A percentile compares a stretch with the other conserved stretches of the same genome.
Conservation (phyloP, 108 stramenopile genomes). For the Pseudonitzschia multistriata region DNA sequence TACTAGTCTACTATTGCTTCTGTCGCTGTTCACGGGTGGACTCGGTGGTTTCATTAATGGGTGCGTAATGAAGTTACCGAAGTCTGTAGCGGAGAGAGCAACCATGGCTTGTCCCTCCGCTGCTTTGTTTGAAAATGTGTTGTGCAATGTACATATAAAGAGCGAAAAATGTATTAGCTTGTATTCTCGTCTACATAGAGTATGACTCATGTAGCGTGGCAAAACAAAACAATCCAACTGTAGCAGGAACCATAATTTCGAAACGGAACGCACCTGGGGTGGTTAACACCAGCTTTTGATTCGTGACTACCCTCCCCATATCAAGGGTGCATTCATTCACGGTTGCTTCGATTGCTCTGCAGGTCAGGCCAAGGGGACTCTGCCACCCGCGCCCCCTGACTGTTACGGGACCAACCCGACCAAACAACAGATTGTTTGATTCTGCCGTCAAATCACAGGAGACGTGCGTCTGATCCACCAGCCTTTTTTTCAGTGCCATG, state of each 20-base stretch:
- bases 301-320: conserved; percentile 30
- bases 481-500: conserved; percentile 44
- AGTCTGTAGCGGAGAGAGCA: conserved; percentile 49
- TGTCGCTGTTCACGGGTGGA: neutral
- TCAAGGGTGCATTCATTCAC: conserved; percentile 53
- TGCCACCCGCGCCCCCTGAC: conserved; percentile 55
- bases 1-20: conserved; percentile 10
- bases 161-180: neutral
- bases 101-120: conserved; percentile 54
- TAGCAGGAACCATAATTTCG: neutral
- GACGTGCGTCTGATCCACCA: conserved; percentile 45
- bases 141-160: too few relatives aligned
- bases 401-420: conserved; percentile 52
- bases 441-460: conserved; percentile 47
- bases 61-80: conserved; percentile 62
- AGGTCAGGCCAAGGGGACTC: conserved; percentile 45
- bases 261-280: conserved; percentile 36
- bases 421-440: conserved; percentile 28
- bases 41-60: conserved; percentile 48
- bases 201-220: too few relatives aligned
- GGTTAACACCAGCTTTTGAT: conserved; percentile 48
- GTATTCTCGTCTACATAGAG: neutral
- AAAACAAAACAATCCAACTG: too few relatives aligned
- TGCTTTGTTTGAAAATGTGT: conserved; percentile 1
- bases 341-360: conserved; percentile 56